Conservation (phyloP, 768 basidiomycete species). For the Russula abietina region DNA sequence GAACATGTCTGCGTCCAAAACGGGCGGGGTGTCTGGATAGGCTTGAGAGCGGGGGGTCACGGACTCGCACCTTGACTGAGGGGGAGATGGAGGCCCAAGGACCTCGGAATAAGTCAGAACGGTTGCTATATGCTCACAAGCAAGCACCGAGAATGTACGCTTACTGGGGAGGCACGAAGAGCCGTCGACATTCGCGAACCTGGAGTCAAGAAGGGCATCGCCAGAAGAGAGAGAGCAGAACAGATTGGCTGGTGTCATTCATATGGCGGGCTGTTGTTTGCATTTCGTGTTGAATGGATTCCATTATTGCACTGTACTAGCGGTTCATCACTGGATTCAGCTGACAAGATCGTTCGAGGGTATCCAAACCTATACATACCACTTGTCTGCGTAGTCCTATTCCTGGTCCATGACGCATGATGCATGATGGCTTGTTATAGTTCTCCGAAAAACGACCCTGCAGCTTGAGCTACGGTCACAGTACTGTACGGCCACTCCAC, state of each 20-base stretch:
- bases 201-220: conserved; percentile 18
- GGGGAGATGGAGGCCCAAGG: conserved; percentile 16
- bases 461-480: not conserved
- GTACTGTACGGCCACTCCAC: too few species aligned
- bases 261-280: conserved; percentile 1
- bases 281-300: conserved; percentile 13
- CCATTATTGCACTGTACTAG: not conserved
- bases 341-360: not conserved
- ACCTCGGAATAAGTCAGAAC: not conserved
- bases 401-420: too few species aligned
- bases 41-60: conserved; percentile 11
- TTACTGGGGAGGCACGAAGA: conserved; percentile 6
- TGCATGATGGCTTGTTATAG: not conserved
- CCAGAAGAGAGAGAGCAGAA: not conserved
- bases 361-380: too few species aligned
- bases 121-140: not conserved
- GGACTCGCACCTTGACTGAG: conserved; percentile 12
- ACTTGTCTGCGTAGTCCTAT: not conserved
- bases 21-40: conserved; percentile 23
- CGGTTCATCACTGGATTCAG: not conserved
- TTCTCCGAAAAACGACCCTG: not conserved
- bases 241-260: not conserved
- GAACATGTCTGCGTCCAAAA: conserved; percentile 22
- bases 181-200: conserved; percentile 17
- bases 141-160: not conserved